phyloP scores from a whole-genome alignment of 2,329 filamentous ascomycete genomes.

The Verruconis gallopava region DNA sequence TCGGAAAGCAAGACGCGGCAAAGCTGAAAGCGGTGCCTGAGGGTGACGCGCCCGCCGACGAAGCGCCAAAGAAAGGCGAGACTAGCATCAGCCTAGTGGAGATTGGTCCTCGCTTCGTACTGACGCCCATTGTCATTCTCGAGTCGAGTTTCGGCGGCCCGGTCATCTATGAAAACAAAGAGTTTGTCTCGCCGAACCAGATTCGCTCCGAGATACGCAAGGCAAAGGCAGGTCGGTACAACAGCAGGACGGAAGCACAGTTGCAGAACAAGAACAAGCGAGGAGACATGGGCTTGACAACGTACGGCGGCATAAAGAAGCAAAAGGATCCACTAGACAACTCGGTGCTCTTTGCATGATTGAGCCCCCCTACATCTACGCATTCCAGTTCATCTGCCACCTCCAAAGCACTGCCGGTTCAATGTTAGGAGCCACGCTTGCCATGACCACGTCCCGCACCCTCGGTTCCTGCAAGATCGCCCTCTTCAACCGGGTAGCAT shows the following conservation, averaged over 20 bases:
- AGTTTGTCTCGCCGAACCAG: slow-evolving; percentile 94
- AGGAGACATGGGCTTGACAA: slow-evolving; percentile 61
- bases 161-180: slow-evolving; percentile 95
- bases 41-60: slow-evolving; percentile 18
- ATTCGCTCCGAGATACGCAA: slow-evolving; percentile 68
- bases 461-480: slow-evolving; percentile 1
- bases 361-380: slow-evolving; percentile 4
- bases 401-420: slow-evolving; percentile 8
- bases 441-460: not conserved
- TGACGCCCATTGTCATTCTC: slow-evolving; percentile 89
- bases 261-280: slow-evolving; percentile 62
- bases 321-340: slow-evolving; percentile 63
- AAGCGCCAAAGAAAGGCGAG: slow-evolving; percentile 34
- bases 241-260: slow-evolving; percentile 59
- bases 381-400: slow-evolving; percentile 8
- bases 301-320: slow-evolving; percentile 48
- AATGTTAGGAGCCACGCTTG: not conserved
- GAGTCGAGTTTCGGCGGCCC: slow-evolving; percentile 92
- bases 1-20: slow-evolving; percentile 28
- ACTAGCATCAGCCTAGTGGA: slow-evolving; percentile 77
- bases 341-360: slow-evolving; percentile 59
- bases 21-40: slow-evolving; percentile 28
- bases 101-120: slow-evolving; percentile 83
- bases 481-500: slow-evolving; percentile 13
- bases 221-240: slow-evolving; percentile 66